These are phyloP conservation scores for Toxicodendron radicans DNA, from an alignment of 345 rosid genomes.

Conservation along the genomic window DNA sequence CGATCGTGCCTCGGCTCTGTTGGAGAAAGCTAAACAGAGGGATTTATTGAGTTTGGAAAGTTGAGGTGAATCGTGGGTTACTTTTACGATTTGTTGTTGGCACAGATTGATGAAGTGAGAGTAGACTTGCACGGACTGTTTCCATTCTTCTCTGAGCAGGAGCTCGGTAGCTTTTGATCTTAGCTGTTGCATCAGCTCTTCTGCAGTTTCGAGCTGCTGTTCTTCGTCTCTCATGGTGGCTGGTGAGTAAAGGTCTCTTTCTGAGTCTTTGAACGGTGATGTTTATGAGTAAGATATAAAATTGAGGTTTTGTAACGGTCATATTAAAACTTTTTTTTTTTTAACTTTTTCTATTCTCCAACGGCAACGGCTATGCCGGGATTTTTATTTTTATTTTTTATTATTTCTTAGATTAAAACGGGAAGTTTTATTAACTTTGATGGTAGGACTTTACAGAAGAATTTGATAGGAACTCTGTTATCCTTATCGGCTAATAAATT, in stretches of 20 bases:
- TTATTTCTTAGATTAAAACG: neutral
- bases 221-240: constrained; percentile 35
- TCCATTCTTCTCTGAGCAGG: constrained; percentile 81
- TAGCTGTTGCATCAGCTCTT: constrained; percentile 58
- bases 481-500: no score
- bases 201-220: constrained; percentile 19
- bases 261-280: neutral
- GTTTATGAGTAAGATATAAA: constrained; percentile 23
- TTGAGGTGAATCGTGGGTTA: constrained; percentile 26
- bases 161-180: constrained; percentile 78
- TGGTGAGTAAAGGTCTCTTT: constrained; percentile 4
- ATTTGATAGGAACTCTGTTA: no score
- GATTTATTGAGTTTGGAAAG: constrained; percentile 48
- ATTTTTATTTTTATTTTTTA: neutral
- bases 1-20: constrained; percentile 67
- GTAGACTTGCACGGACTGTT: constrained; percentile 57
- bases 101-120: constrained; percentile 62
- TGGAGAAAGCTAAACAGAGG: constrained; percentile 70
- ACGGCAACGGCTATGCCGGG: constrained; percentile 36
- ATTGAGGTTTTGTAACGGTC: constrained; percentile 56
- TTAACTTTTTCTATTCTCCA: constrained; percentile 12
- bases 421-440: no score
- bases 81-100: constrained; percentile 36
- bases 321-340: constrained; percentile 11
- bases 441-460: no score